phyloP scores from a whole-genome alignment of 495 filamentous ascomycete species.

The Chlorociboria aeruginascens region DNA sequence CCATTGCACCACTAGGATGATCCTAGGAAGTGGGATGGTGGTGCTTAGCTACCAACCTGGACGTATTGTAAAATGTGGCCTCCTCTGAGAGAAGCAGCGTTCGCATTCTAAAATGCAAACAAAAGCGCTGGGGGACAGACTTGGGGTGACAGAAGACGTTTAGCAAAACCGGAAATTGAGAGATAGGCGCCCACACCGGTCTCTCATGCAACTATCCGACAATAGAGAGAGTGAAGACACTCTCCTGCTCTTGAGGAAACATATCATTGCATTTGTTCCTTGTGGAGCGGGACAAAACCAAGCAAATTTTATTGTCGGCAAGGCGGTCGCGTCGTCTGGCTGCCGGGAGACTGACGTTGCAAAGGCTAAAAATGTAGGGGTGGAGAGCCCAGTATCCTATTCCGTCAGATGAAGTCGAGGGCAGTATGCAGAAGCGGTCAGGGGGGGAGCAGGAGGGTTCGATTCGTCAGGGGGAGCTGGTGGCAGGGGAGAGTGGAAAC shows the following conservation, averaged over 20 bases:
- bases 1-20: constrained; percentile 13
- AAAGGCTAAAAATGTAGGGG: not conserved
- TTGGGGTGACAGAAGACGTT: not conserved
- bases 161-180: not conserved
- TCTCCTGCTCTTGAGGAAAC: constrained; percentile 9
- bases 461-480: too few relatives aligned
- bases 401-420: not conserved
- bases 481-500: too few relatives aligned
- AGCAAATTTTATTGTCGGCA: not conserved
- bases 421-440: constrained; percentile 1
- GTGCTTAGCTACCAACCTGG: constrained; percentile 3
- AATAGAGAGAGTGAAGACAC: constrained; percentile 9
- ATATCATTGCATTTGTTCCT: constrained; percentile 15
- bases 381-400: constrained; percentile 1
- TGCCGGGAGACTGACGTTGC: not conserved
- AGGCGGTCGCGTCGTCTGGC: constrained; percentile 10
- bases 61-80: not conserved
- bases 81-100: not conserved
- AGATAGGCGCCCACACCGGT: not conserved
- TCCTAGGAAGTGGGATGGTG: constrained; percentile 4
- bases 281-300: not conserved
- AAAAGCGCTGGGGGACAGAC: not conserved
- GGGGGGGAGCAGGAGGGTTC: not conserved
- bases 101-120: not conserved
- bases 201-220: constrained; percentile 9